Evolutionary conservation across 371 early-diverging fungal species (phyloP).

Genomic region (Apophysomyces sp.): DNA sequence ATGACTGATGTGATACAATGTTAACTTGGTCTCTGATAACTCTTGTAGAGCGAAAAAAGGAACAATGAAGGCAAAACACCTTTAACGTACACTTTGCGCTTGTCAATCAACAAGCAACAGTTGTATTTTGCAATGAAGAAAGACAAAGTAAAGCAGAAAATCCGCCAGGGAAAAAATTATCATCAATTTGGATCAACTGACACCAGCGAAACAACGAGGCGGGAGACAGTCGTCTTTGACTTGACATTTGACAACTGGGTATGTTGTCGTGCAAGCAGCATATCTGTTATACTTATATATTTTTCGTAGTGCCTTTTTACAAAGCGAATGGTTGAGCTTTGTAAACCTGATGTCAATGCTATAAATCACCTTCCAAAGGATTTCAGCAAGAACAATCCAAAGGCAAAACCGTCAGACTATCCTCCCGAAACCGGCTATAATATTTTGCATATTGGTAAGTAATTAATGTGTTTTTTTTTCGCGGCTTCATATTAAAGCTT

Average conservation of each 20-base stretch:
- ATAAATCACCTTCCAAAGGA: constrained; percentile 30
- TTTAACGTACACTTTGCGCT: constrained; percentile 12
- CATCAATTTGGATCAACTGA: not conserved
- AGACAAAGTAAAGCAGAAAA: constrained; percentile 3
- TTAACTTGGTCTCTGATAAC: not conserved
- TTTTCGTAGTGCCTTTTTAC: constrained; percentile 14
- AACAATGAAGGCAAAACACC: constrained; percentile 34
- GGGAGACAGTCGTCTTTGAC: constrained; percentile 3
- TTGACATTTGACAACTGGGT: constrained; percentile 16
- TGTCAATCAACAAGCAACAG: constrained; percentile 20
- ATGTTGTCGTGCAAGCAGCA: not conserved
- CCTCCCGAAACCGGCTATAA: constrained; percentile 45
- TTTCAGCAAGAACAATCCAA: constrained; percentile 30
- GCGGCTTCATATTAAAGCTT: no score
- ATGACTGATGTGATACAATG: not conserved
- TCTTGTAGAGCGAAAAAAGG: constrained; percentile 22
- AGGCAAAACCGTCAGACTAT: constrained; percentile 26
- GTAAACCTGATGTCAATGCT: constrained; percentile 22
- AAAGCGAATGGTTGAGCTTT: constrained; percentile 10
- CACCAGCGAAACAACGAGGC: not conserved
- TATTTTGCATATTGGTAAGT: constrained; percentile 48
- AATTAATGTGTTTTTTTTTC: no score
- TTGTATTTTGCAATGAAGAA: constrained; percentile 15
- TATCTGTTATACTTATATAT: not conserved
- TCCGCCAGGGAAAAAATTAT: not conserved